These are phyloP conservation scores for Tremella yokohamensis DNA, from an alignment of 768 basidiomycete species.

Conservation along the genomic window DNA sequence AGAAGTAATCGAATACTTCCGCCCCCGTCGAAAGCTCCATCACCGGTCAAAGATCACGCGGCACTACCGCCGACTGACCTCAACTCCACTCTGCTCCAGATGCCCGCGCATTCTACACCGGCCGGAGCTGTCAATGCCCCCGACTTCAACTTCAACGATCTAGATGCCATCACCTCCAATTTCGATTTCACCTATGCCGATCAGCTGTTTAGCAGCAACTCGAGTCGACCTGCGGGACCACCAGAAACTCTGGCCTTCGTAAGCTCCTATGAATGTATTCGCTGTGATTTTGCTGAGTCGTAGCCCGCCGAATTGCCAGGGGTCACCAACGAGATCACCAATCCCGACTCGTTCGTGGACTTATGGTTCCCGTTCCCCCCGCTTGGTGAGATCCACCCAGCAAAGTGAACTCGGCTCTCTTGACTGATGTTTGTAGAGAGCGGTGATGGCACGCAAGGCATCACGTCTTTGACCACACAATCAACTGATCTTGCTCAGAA, in stretches of 20 bases:
- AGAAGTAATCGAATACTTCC: slow-evolving; percentile 34
- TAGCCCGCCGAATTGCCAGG: slow-evolving; percentile 4
- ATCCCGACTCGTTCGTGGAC: slow-evolving; percentile 12
- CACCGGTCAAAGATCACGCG: slow-evolving; percentile 13
- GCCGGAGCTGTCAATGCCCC: neutral
- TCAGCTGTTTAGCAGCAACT: slow-evolving; percentile 24
- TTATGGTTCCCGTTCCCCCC: slow-evolving; percentile 42
- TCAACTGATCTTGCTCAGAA: no score
- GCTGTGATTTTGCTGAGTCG: slow-evolving; percentile 7
- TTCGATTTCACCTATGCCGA: slow-evolving; percentile 41
- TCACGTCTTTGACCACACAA: no score
- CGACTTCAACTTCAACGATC: slow-evolving; percentile 11
- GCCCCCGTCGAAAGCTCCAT: slow-evolving; percentile 28
- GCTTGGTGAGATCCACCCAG: slow-evolving; percentile 19
- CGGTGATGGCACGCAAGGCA: neutral
- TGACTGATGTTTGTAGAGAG: neutral
- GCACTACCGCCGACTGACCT: neutral
- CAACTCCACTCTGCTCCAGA: neutral
- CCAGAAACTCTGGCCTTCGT: slow-evolving; percentile 8
- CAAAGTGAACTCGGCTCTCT: neutral
- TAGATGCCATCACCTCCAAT: neutral
- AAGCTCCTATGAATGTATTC: neutral
- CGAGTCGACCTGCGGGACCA: slow-evolving; percentile 4
- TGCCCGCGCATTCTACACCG: neutral
- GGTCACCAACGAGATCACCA: neutral